A percentile compares a stretch with the other conserved stretches of the same genome.
These are phyloP conservation scores for Zymoseptoria crescenta DNA, from an alignment of 2,329 filamentous ascomycete species.

Conservation along the genomic window DNA sequence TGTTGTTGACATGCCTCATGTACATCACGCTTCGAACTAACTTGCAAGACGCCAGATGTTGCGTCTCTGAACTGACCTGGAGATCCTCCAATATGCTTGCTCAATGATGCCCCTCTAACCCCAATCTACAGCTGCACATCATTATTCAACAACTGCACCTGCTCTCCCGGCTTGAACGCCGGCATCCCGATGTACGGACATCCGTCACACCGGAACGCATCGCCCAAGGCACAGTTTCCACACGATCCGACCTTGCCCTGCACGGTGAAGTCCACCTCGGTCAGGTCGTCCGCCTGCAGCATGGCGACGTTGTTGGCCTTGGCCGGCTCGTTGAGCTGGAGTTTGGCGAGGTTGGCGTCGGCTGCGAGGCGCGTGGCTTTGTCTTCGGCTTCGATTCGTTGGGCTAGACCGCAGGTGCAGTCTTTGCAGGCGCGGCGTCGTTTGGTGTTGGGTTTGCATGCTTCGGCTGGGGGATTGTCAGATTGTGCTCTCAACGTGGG, in stretches of 20 bases:
- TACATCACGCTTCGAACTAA: no score
- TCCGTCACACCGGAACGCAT: constrained; percentile 60
- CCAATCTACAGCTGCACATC: constrained; percentile 64
- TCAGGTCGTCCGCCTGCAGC: constrained; percentile 68
- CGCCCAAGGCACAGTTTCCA: constrained; percentile 86
- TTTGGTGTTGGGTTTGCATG: constrained; percentile 85
- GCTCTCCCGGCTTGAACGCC: constrained; percentile 93
- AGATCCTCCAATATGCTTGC: neutral
- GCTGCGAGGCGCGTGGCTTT: constrained; percentile 56
- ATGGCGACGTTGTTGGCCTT: constrained; percentile 36
- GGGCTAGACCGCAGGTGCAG: constrained; percentile 87
- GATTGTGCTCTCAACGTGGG: constrained; percentile 18
- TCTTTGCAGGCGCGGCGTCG: constrained; percentile 93
- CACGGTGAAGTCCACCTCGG: constrained; percentile 94
- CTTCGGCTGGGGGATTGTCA: constrained; percentile 52
- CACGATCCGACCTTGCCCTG: constrained; percentile 93
- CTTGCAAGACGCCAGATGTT: no score
- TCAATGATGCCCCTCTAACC: neutral
- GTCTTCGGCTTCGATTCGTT: constrained; percentile 82
- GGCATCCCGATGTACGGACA: constrained; percentile 87
- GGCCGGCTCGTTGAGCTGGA: constrained; percentile 27
- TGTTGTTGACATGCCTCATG: no score
- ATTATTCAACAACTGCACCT: constrained; percentile 80
- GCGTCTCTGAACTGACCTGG: no score
- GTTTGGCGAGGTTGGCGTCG: constrained; percentile 50